phyloP scores from a whole-genome alignment of 148 eudicot genomes.

The Camellia sinensis region DNA sequence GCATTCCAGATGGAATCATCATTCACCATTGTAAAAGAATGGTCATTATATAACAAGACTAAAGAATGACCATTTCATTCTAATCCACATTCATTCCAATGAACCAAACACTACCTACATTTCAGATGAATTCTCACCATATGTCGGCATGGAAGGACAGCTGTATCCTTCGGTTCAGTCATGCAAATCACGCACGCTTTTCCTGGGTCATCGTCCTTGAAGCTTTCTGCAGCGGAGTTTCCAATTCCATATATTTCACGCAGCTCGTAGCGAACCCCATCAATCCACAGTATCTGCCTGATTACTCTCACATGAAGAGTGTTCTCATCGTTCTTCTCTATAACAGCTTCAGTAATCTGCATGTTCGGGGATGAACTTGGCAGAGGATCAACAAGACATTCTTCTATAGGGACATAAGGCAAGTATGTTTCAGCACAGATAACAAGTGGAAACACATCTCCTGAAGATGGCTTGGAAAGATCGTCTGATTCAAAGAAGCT shows the following conservation, averaged over 20 bases:
- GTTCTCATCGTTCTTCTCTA: conserved; percentile 49
- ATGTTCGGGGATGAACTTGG: conserved; percentile 37
- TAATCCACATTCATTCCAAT: too few species aligned
- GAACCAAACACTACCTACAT: background rate
- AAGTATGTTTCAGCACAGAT: conserved; percentile 58
- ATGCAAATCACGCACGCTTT: conserved; percentile 90
- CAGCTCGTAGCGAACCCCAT: conserved; percentile 74
- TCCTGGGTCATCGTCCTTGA: conserved; percentile 55
- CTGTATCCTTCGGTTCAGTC: conserved; percentile 80
- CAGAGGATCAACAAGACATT: conserved; percentile 17
- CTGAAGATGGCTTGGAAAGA: conserved; percentile 54
- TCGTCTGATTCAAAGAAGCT: conserved; percentile 59
- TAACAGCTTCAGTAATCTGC: conserved; percentile 76
- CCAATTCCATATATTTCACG: conserved; percentile 80
- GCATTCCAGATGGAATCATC: too few species aligned
- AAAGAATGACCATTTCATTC: too few species aligned
- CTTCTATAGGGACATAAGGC: conserved; percentile 28
- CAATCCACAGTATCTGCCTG: conserved; percentile 68
- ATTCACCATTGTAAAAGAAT: too few species aligned
- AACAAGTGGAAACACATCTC: conserved; percentile 72
- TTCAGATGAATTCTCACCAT: conserved; percentile 52
- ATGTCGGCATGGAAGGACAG: conserved; percentile 86
- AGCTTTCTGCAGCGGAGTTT: conserved; percentile 42
- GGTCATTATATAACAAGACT: too few species aligned
- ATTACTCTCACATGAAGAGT: conserved; percentile 60